Percentiles rank a stretch among this genome's conserved stretches.
These are phyloP conservation scores for Henckelia pumila DNA, from an alignment of 257 asterid genomes.

Conservation along the genomic window DNA sequence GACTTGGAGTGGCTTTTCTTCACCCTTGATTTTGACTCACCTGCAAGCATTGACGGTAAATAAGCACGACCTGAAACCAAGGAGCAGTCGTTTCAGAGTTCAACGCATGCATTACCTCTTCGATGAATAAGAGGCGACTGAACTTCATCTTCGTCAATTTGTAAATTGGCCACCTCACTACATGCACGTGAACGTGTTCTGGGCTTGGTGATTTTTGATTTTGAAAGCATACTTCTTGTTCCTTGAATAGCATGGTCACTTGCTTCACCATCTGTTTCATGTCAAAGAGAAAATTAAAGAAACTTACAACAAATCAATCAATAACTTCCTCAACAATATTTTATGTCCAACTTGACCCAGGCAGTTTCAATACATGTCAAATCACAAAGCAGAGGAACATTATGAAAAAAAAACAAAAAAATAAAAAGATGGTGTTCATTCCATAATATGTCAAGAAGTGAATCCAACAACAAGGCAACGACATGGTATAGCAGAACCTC, in stretches of 20 bases:
- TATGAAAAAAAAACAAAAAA: background rate
- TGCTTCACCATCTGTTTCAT: constrained; percentile 58
- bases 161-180: constrained; percentile 54
- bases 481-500: no score
- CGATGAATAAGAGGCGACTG: constrained; percentile 44
- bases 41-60: constrained; percentile 41
- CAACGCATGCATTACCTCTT: constrained; percentile 34
- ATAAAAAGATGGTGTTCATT: no score
- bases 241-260: constrained; percentile 33
- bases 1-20: constrained; percentile 42
- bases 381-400: background rate
- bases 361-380: background rate
- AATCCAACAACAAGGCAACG: no score
- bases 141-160: constrained; percentile 58
- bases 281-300: constrained; percentile 19
- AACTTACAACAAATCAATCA: constrained; percentile 5
- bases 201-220: constrained; percentile 33
- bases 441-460: no score
- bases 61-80: background rate
- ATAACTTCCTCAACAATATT: no score
- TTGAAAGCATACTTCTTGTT: constrained; percentile 31
- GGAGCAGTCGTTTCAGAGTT: constrained; percentile 14
- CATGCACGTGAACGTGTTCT: constrained; percentile 44
- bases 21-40: constrained; percentile 45
- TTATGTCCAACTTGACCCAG: background rate